phyloP scores from a whole-genome alignment of 1,284 basidiomycete species.

The Trichosporon asahii region DNA sequence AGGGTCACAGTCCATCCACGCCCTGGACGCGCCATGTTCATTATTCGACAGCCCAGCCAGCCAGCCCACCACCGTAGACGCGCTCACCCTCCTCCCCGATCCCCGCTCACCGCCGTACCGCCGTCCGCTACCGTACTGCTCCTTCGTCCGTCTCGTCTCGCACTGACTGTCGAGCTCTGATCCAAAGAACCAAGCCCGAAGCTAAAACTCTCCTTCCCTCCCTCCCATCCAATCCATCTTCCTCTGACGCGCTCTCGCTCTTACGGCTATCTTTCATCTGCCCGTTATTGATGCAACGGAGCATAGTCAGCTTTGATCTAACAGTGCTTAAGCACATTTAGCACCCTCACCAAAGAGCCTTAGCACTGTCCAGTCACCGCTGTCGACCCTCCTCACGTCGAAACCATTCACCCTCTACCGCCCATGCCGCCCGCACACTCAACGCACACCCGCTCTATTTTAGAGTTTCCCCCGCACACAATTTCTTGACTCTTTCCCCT shows the following conservation, averaged over 20 bases:
- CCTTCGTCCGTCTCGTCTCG: background rate
- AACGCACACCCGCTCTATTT: background rate
- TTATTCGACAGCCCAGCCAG: background rate
- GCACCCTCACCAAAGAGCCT: background rate
- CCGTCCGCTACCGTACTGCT: background rate
- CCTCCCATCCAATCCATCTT: background rate
- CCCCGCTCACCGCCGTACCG: background rate
- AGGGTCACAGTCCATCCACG: background rate
- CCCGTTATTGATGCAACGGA: background rate
- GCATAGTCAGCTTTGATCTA: background rate
- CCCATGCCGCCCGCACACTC: background rate
- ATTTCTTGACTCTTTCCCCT: background rate
- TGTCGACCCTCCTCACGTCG: background rate
- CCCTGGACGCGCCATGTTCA: slow-evolving; percentile 4
- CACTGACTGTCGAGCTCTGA: background rate
- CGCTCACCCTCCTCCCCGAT: background rate
- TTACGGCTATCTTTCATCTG: too few relatives aligned
- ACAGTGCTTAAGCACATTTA: background rate
- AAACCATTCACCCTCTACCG: background rate
- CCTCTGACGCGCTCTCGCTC: background rate
- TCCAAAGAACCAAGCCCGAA: background rate
- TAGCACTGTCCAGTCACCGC: background rate
- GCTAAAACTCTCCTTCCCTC: background rate
- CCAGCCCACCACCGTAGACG: too few relatives aligned
- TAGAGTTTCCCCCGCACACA: background rate